Evolutionary conservation across 768 basidiomycete species (phyloP), one percentile per base, ranked within the genome.

Genomic region (Pulveroboletus sp.): DNA sequence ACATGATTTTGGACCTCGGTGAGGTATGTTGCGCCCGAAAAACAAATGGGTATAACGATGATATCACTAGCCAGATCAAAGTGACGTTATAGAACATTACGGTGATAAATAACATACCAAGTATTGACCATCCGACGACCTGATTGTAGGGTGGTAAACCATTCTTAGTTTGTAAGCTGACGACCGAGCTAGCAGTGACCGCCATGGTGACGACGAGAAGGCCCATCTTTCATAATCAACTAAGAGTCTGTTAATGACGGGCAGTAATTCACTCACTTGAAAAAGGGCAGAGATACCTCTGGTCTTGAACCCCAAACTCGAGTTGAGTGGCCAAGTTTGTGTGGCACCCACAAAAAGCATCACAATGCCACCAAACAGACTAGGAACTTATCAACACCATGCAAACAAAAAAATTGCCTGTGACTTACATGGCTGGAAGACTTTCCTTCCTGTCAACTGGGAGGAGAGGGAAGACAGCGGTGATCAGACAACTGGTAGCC

Each of bases 361-460:
- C 17, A 66, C 55, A 1, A 56, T 34, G 1, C 82, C 83, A 44
- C 84, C 85, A 9, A 55, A 39, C 43, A 78, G 50, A 45, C 81
- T 82, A 40, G 4, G 27, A 37, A 45, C 19, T 20, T 20, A 24
- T 64, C 20, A 70, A 42, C 2, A 24, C 20, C 35, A 40, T 11
- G 14, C 14, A 38, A 39, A 12, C 4, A 12, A 12, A 24, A 12
- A 12, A 24, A 40, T 33, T 16, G n/a, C 10, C n/a, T 12, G 6
- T 38, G 8, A 70, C 81, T 60, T 47, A 90, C 90, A 92, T 82
- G 4, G 73, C 60, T 1, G 58, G 21, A 19, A 85, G 49, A 51
- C 70, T 81, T 66, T 92, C 90, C 20, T 70, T 67, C 60, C 88
- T 87, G 49, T 91, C 82, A 3, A 91, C 86, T 8, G 79, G 70